Percentiles rank a stretch among this genome's conserved stretches.
phyloP scores from a whole-genome alignment of 2,329 filamentous ascomycete genomes.

The Fusarium scirpi region DNA sequence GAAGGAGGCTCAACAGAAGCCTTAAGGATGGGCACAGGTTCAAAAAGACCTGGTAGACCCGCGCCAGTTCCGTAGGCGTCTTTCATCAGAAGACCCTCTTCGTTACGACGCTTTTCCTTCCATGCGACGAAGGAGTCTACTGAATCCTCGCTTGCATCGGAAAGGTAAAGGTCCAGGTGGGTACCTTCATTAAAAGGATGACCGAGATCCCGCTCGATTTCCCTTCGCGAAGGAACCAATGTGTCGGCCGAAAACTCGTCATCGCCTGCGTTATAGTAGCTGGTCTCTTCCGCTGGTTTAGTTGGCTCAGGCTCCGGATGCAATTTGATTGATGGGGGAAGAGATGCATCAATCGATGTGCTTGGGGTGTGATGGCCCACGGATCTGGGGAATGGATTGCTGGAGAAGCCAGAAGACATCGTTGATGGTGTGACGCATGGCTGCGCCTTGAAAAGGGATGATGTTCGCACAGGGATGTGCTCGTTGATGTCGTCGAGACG shows the following conservation, averaged over 20 bases:
- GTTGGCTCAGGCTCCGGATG: slow-evolving; percentile 26
- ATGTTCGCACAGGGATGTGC: slow-evolving; percentile 51
- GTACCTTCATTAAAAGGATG: background rate
- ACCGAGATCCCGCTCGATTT: slow-evolving; percentile 11
- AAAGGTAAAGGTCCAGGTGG: slow-evolving; percentile 27
- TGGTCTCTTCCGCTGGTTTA: background rate
- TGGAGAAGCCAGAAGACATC: slow-evolving; percentile 52
- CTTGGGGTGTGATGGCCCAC: slow-evolving; percentile 59
- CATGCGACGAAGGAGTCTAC: slow-evolving; percentile 46
- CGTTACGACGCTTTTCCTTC: slow-evolving; percentile 25
- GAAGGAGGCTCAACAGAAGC: slow-evolving; percentile 10
- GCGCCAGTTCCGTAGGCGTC: slow-evolving; percentile 44
- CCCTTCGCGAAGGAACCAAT: slow-evolving; percentile 21
- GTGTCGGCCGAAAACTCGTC: slow-evolving; percentile 38
- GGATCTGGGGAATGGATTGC: slow-evolving; percentile 54
- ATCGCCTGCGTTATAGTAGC: slow-evolving; percentile 26
- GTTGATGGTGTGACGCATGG: slow-evolving; percentile 52
- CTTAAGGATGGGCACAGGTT: slow-evolving; percentile 30
- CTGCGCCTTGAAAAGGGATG: slow-evolving; percentile 54
- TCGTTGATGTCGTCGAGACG: slow-evolving; percentile 53
- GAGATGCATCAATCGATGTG: slow-evolving; percentile 58
- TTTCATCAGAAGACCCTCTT: slow-evolving; percentile 47
- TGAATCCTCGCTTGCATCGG: slow-evolving; percentile 47
- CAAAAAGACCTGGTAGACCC: slow-evolving; percentile 48
- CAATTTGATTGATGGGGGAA: slow-evolving; percentile 44